Percentiles rank a stretch among this genome's conserved stretches.
Evolutionary conservation across 306 rosid species (phyloP).

Genomic region (Vigna trinervia): DNA sequence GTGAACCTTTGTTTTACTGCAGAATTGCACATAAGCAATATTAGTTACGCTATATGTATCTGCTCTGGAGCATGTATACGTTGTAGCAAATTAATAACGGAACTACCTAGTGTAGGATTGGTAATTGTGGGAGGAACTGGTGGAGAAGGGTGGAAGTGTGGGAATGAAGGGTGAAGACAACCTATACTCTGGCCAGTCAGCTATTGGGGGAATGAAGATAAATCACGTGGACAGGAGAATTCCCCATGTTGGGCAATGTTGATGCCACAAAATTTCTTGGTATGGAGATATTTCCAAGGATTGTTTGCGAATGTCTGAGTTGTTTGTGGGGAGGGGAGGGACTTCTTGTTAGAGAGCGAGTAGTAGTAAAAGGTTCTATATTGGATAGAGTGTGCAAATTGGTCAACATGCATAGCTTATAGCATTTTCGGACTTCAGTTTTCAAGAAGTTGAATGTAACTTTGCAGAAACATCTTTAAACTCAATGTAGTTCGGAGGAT

Average conservation of each 20-base stretch:
- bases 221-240: background rate
- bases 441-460: too few relatives aligned
- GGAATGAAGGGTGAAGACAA: background rate
- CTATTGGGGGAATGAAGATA: slow-evolving; percentile 34
- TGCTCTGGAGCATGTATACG: background rate
- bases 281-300: background rate
- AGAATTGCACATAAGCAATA: background rate
- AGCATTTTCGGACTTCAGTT: too few relatives aligned
- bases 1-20: too few relatives aligned
- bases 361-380: background rate
- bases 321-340: background rate
- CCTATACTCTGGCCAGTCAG: slow-evolving; percentile 33
- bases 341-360: background rate
- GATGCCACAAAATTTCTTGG: slow-evolving; percentile 35
- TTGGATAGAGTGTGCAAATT: background rate
- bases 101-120: slow-evolving; percentile 33
- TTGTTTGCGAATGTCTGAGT: background rate
- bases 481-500: too few relatives aligned
- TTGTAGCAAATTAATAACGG: too few relatives aligned
- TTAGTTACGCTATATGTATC: too few relatives aligned
- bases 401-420: background rate
- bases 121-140: slow-evolving; percentile 31
- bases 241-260: background rate
- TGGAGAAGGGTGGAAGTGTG: slow-evolving; percentile 20
- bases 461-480: too few relatives aligned